Base-by-base conservation (phyloP, 139 green algal species). In the Chlorella ohadii region DNA sequence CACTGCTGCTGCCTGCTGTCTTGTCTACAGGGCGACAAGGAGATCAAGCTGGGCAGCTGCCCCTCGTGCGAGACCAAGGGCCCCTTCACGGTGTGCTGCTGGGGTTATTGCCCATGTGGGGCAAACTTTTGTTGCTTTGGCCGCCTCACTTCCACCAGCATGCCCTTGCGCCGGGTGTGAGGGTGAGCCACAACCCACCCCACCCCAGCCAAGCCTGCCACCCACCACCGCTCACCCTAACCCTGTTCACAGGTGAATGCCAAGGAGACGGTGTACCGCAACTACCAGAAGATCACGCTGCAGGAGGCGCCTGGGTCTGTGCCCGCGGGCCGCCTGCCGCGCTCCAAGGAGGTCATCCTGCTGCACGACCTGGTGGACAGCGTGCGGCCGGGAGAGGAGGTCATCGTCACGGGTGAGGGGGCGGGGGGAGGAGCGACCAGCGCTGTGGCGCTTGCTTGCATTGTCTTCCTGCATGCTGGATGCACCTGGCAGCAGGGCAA, bases 211-310 rank as follows among this genome's bases (percentile, higher is more conserved):
- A n/a, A n/a, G n/a, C n/a, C n/a, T n/a, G n/a, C 31, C 72, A 51
- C 31, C 31, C 51, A 25, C 17, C 13, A 34, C 22, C 25, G 7
- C 71, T 61, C 4, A 31, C 28, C 75, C 56, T 4, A 23, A 16
- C n/a, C n/a, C n/a, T n/a, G n/a, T 51, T 51, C 12, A 64, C 92
- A 96, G 92, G 76, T 98, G 33, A 97, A 98, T 85, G 89, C 88
- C 57, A 78, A 83, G n/a, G 90, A 98, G 91, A 99, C 97, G 6
- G 83, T 98, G 56, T 99, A 99, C 93, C 89, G 94, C 63, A 99
- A 99, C 91, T 99, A 98, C 89, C 97, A 99, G 92, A 98, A 98
- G 92, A 87, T 99, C 38, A 98, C 95, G 56, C 91, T 99, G 89
- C 97, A 99, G 91, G 97, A 99, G 89, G 92, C 88, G 56, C 97